These are phyloP conservation scores for Iodosphaeria phyllophila DNA, from an alignment of 2,329 filamentous ascomycete species.

Conservation along the genomic window DNA sequence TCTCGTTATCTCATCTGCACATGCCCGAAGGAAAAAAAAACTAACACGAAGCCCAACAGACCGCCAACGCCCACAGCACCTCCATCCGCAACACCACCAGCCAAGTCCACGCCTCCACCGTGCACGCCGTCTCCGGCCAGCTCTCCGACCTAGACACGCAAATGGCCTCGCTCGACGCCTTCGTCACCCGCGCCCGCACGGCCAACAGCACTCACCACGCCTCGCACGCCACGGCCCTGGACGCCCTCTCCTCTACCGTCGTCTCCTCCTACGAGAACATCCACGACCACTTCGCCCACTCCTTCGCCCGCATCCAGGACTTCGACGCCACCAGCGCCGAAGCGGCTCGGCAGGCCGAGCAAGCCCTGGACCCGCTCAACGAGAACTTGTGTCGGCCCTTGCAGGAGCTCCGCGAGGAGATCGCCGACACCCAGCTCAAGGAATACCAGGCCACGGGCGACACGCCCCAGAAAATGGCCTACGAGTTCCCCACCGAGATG, in stretches of 20 bases:
- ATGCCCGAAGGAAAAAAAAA: constrained; percentile 1
- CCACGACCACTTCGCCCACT: constrained; percentile 48
- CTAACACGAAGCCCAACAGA: constrained; percentile 23
- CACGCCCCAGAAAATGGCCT: constrained; percentile 66
- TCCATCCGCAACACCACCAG: constrained; percentile 70
- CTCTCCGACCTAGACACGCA: constrained; percentile 74
- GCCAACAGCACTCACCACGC: constrained; percentile 67
- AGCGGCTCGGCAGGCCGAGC: constrained; percentile 37
- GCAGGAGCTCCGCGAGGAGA: constrained; percentile 47
- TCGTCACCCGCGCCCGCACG: constrained; percentile 62
- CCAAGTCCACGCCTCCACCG: constrained; percentile 77
- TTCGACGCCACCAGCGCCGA: constrained; percentile 50
- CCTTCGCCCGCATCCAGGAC: constrained; percentile 46
- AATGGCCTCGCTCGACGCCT: constrained; percentile 78
- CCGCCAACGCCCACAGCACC: constrained; percentile 61
- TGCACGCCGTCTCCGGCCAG: constrained; percentile 78
- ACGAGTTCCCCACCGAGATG: constrained; percentile 61
- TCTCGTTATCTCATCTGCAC: no score
- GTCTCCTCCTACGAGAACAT: constrained; percentile 57
- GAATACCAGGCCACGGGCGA: constrained; percentile 76
- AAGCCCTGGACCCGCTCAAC: constrained; percentile 41
- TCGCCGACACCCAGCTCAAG: constrained; percentile 43
- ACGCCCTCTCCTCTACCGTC: constrained; percentile 45
- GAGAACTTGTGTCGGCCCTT: constrained; percentile 49
- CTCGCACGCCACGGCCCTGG: constrained; percentile 47